Percentiles rank a stretch among this genome's conserved stretches.
These are phyloP conservation scores for Penicillium diatomitis DNA, from an alignment of 495 filamentous ascomycete species.

Conservation along the genomic window DNA sequence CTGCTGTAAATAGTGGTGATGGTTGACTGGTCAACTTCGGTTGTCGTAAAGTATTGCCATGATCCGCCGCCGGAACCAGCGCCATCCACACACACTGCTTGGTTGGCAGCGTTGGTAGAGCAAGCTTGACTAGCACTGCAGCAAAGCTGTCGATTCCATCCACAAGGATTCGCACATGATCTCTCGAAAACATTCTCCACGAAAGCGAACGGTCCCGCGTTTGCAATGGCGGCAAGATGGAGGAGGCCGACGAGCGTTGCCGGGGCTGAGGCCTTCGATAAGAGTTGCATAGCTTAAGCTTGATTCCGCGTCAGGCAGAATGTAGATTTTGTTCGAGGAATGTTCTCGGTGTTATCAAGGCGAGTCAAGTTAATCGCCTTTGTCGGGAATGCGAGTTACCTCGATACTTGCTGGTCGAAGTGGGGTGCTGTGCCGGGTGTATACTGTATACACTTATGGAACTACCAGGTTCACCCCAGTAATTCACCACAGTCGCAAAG, in stretches of 20 bases:
- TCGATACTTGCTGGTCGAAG: not conserved
- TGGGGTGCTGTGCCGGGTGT: conserved; percentile 1
- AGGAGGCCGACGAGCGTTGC: conserved; percentile 21
- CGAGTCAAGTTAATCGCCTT: not conserved
- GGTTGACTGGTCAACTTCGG: conserved; percentile 57
- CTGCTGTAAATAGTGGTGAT: conserved; percentile 60
- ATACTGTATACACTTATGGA: not conserved
- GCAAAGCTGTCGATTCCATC: conserved; percentile 57
- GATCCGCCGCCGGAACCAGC: conserved; percentile 17
- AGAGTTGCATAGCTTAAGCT: conserved; percentile 22
- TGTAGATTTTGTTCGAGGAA: conserved; percentile 2
- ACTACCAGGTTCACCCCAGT: too few species aligned
- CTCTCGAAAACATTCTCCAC: conserved; percentile 26
- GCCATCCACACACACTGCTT: conserved; percentile 45
- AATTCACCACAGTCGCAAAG: not conserved
- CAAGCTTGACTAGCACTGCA: conserved; percentile 53
- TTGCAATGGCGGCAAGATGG: conserved; percentile 14
- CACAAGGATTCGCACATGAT: conserved; percentile 59
- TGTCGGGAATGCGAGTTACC: not conserved
- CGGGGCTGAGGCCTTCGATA: conserved; percentile 17
- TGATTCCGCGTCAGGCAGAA: not conserved
- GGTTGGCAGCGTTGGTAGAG: conserved; percentile 46
- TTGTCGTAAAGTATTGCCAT: conserved; percentile 56
- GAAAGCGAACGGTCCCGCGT: conserved; percentile 29
- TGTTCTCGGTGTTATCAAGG: conserved; percentile 6